Evolutionary conservation across 768 basidiomycete genomes (phyloP), one percentile per base, ranked within the genome.

Genomic region (Trametes cubensis): DNA sequence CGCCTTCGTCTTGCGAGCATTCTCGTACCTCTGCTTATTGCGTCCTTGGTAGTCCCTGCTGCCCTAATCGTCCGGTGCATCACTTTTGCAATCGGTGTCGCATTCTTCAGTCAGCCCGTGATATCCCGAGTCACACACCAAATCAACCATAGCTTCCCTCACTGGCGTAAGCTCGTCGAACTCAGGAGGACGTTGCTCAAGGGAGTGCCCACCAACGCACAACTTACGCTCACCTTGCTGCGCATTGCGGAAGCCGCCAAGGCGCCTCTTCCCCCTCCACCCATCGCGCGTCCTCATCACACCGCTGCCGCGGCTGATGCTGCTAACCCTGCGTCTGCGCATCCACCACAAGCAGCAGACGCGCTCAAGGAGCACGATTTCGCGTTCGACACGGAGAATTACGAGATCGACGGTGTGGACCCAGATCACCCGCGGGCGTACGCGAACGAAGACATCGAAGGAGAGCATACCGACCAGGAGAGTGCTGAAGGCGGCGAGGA

Each of bases 371-470:
- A 60, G 38, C 66, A 63, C 52, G 59, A 61, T 44, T 60, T 65
- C 28, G 65, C 55, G 3, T 70, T 70, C 47, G 69, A 72, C 51
- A 62, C 59, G 25, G 67, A 66, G 13, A 61, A 61, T 14, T 70
- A 88, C 46, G 83, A 82, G 34, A 69, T 74, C 38, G 76, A 79
- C 6, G 80, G 80, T 44, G 54, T 57, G 5, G 78, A 73, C 4
- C 62, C 23, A 1, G 59, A 50, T 45, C 64, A 63, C 25, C 67
- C 74, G 21, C 76, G 84, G 45, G 81, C 81, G 55, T 85, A 79
- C 8, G 83, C 81, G 0, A 87, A 87, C 2, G 66, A 72, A n/a
- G 67, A 70, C 11, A 75, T 82, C 0, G 77, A 74, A 48, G 79
- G 79, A 34, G 77, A 77, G 14, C 72, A 70, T 15, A 76, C 70